Evolutionary conservation across 768 basidiomycete genomes (phyloP).

Genomic region (Russula griseocarnosa): DNA sequence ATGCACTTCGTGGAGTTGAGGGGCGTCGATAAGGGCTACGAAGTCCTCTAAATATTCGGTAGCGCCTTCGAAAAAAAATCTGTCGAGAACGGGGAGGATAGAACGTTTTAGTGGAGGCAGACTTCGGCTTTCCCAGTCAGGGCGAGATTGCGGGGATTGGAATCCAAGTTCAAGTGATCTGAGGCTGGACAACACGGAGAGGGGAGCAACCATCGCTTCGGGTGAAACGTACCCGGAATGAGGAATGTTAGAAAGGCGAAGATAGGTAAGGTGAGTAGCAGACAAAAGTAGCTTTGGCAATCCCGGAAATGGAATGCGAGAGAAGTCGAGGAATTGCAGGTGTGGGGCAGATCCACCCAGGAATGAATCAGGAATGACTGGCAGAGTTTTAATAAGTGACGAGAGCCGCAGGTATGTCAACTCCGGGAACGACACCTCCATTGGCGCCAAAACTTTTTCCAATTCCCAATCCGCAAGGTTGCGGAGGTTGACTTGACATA

Average conservation of each 20-base stretch:
- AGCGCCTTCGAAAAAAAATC: background rate
- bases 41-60: background rate
- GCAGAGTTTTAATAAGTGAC: fast-evolving
- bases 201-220: background rate
- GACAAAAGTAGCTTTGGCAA: background rate
- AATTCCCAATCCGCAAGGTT: background rate
- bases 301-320: background rate
- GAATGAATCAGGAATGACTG: background rate
- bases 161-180: background rate
- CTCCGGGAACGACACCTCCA: background rate
- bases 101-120: background rate
- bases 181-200: background rate
- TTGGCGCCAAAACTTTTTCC: background rate
- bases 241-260: fast-evolving
- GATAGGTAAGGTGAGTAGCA: background rate
- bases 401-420: background rate
- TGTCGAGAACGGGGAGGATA: background rate
- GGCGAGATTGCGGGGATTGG: background rate
- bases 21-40: background rate
- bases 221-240: background rate
- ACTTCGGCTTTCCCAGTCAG: background rate
- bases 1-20: background rate
- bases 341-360: background rate
- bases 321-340: background rate
- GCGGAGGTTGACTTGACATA: background rate